Evolutionary conservation across 2,329 filamentous ascomycete genomes (phyloP), one percentile per base, ranked within the genome.

Genomic region (Didymellaceae sp.): DNA sequence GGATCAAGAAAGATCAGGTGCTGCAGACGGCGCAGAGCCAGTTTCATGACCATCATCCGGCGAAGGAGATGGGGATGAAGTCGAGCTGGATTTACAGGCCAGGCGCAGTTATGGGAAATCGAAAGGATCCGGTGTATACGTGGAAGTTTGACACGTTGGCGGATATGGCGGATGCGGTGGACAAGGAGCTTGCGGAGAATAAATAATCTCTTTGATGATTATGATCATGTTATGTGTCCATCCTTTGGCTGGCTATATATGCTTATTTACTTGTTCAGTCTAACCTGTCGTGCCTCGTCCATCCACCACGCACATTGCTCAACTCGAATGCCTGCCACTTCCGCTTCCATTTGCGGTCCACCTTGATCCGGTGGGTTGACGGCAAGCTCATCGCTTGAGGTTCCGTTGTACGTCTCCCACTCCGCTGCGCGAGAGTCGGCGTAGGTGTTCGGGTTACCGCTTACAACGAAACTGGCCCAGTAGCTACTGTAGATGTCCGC

Each of bases 21-120:
- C 64, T 90, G 57, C 86, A 89, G 66, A 86, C 87, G 0, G 88
- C 88, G 43, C 81, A 88, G 71, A 87, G 85, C 54, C 72, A 89
- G 67, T 79, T 77, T 28, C 82, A 86, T 57, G 88, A 91, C 61
- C 86, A 90, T 69, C 78, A 82, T 4, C 85, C 88, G 0, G 84
- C 85, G 3, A 82, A 81, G 70, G 68, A 82, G 63, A 61, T 85
- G 14, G 86, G 83, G 1, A 66, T 90, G 28, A 78, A 77, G 57
- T 85, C 80, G 48, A 81, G 80, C 14, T 91, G 86, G 86, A 89
- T 90, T 61, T 80, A 80, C 47, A 72, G 85, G 26, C 77, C 77
- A 1, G 81, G 75, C 0, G 62, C 69, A 6, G 61, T 66, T 7
- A 80, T 79, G 75, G 78, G 77, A 1, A 78, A 75, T 38, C 64